Evolutionary conservation across 768 basidiomycete genomes (phyloP), one percentile per base, ranked within the genome.

Genomic region (Fomitopsis serialis): DNA sequence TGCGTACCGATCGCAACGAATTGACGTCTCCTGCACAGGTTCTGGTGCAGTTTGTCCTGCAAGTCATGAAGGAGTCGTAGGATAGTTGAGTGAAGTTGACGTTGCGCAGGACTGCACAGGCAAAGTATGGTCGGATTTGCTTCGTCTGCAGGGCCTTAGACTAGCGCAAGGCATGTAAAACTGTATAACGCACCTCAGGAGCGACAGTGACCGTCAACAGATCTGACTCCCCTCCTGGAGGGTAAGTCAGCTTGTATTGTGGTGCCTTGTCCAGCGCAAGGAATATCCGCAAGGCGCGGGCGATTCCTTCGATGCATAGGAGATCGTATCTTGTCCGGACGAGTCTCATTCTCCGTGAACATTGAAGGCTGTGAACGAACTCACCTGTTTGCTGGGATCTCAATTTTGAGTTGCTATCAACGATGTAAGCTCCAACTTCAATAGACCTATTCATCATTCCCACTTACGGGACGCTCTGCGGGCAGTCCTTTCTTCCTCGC

Each of bases 31-130:
- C 97, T 78, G 64, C 92, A 94, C 32, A 99, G 81, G 69, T 99
- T 99, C 65, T 95, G 89, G 67, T 99, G 97, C 47, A 99, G 78
- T 70, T 98, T 99, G 67, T 99, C 97, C 72, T 99, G 97, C n/a
- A 99, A 74, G 66, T 98, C 97, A 99, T 96, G 81, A 99, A 98
- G 57, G 92, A 94, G 23, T 88, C 89, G 66, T 98, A 98, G 36
- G 91, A 93, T 48, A 80, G 78, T 42, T 83, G 83, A 25, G 90
- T 92, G 74, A 99, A 95, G 60, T 82, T 84, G 64, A 98, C 72
- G 63, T 95, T 89, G 58, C 97, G 89, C 45, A 99, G 78, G 53
- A 98, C 75, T 10, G 94, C 95, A 52, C 87, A 87, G 5, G 92
- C 93, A 63, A 98, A 94, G 72, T 83, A 86, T 0, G 95, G 95